These are phyloP conservation scores for Ophiostoma populinum DNA, from an alignment of 2,329 filamentous ascomycete genomes.

Conservation along the genomic window DNA sequence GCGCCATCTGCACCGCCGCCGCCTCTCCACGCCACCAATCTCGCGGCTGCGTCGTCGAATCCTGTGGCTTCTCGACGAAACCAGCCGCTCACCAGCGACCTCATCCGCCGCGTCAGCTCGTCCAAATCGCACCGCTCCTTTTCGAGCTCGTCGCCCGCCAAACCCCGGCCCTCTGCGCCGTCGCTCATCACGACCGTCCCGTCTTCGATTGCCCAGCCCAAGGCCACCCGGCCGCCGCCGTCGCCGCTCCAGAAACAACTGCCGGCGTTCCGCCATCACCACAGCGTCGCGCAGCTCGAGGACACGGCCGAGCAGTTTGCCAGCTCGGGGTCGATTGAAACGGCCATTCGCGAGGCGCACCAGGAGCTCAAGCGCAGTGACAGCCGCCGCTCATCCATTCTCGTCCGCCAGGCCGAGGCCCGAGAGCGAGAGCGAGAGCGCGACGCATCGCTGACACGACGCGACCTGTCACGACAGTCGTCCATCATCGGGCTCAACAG, in stretches of 20 bases:
- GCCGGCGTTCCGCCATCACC: slow-evolving; percentile 29
- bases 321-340: slow-evolving; percentile 57
- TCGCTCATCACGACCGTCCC: not conserved
- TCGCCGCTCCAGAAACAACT: slow-evolving; percentile 3
- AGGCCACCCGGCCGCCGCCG: slow-evolving; percentile 2
- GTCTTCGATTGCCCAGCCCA: slow-evolving; percentile 7
- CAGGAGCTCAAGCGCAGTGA: slow-evolving; percentile 53
- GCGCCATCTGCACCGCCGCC: too few relatives aligned
- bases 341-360: slow-evolving; percentile 59
- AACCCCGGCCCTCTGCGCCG: not conserved
- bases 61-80: too few relatives aligned
- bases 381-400: slow-evolving; percentile 46
- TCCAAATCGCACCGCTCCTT: too few relatives aligned
- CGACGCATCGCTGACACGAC: too few relatives aligned
- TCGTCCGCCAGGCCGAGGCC: slow-evolving; percentile 21
- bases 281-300: slow-evolving; percentile 60
- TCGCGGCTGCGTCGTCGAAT: too few relatives aligned
- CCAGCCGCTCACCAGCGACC: not conserved
- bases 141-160: not conserved
- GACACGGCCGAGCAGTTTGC: slow-evolving; percentile 59
- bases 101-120: slow-evolving; percentile 1
- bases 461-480: slow-evolving; percentile 18
- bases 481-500: slow-evolving; percentile 57
- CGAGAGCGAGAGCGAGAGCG: too few relatives aligned
- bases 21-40: too few relatives aligned